Base-by-base conservation (phyloP, 345 rosid genomes). In the Stellera chamaejasme region DNA sequence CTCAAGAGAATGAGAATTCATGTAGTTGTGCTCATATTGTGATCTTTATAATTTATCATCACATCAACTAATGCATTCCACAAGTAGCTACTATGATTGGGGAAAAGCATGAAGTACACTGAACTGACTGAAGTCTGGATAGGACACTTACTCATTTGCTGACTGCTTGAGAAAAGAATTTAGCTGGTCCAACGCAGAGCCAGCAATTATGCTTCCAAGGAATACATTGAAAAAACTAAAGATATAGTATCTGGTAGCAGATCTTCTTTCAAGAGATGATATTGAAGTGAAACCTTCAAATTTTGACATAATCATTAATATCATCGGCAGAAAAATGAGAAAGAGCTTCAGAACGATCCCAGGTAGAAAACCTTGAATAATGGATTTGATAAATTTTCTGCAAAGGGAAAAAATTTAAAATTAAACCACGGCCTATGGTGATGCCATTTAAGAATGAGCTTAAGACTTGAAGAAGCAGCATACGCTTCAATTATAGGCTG, bases 261-360 rank as follows among this genome's bases (percentile, higher is more conserved):
- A 69, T 70, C 97, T 84, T 69, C 99, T 82, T 66, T 93, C 97
- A 6, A 93, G 69, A 52, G 73, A 78, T 43, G 99, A 93, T 28
- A 77, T 23, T 15, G 99, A 79, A 49, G 58, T 64, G 67, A 88
- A 88, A 65, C 99, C 99, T 76, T 93, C 99, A 43, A 93, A 84
- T 65, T 84, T 86, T 13, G 99, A 78, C 97, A 93, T 88, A 55
- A 80, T 79, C 99, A 93, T 93, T 68, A 93, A 65, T 64, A 93
- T 88, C 5, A 81, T 51, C n/a, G 99, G 99, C 45, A 93, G 79
- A 68, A 93, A 93, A 59, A 93, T 88, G 70, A 93, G 90, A 70
- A 93, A 93, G 61, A 93, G 94, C 86, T 93, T 93, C 83, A 93
- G 58, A 0, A 52, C 97, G 14, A 93, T 69, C 55, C 99, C 99